Conservation (phyloP, 2,329 filamentous ascomycete species). For the Alternaria hordeiaustralica region DNA sequence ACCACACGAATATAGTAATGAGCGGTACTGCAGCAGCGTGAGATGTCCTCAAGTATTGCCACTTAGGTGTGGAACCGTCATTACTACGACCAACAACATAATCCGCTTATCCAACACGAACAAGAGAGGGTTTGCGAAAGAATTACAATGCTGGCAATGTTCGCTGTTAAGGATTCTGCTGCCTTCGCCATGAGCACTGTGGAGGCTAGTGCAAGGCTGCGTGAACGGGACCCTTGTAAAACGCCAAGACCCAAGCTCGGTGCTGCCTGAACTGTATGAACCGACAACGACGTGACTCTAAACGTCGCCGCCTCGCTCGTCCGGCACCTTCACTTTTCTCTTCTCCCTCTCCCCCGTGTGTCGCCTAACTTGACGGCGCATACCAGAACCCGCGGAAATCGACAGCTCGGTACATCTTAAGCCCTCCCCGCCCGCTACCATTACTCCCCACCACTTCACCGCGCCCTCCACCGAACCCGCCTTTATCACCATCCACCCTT, state of each 20-base stretch:
- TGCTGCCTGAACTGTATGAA: constrained; percentile 38
- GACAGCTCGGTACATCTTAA: constrained; percentile 7
- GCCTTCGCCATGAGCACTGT: neutral
- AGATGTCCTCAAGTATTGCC: too few relatives aligned
- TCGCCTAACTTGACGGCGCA: neutral
- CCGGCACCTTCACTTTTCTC: constrained; percentile 23
- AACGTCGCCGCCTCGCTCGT: constrained; percentile 28
- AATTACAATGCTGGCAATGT: neutral
- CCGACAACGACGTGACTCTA: constrained; percentile 28
- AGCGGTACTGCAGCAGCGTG: neutral
- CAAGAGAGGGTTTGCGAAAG: neutral
- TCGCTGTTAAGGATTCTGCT: neutral
- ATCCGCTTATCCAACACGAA: neutral
- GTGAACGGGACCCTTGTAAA: constrained; percentile 13
- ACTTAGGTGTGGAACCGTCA: too few relatives aligned
- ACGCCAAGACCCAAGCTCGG: constrained; percentile 32
- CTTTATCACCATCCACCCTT: constrained; percentile 2
- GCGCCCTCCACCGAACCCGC: constrained; percentile 2
- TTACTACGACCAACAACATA: neutral
- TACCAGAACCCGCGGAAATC: neutral
- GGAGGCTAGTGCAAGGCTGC: constrained; percentile 19
- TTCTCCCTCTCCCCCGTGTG: constrained; percentile 4
- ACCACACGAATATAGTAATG: neutral
- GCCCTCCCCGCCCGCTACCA: constrained; percentile 3
- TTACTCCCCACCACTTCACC: constrained; percentile 13